Base-by-base conservation (phyloP, 805 yeast genomes). In the Phaffomyces thermotolerans region DNA sequence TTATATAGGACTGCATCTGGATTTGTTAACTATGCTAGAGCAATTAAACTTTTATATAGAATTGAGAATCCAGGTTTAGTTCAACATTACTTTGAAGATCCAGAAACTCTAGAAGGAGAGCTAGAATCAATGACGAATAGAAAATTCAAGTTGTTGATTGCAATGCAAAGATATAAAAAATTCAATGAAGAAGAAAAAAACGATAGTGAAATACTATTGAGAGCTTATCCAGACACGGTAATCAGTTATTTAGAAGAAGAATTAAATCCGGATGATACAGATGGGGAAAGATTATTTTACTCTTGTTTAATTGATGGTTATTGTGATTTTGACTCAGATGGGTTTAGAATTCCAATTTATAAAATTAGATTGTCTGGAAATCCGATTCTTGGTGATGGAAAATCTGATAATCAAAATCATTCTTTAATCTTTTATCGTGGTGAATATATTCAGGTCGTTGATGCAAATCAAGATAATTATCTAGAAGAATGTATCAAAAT, bases 391-490 rank as follows among this genome's bases (percentile, higher is more conserved):
- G 98, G 98, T 24, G 98, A 91, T 64, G 98, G 98, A 31, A 91
- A 91, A 61, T 82, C 96, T 14, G 98, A 91, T 61, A 91, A 91
- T 61, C 98, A 91, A 65, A 91, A 91, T 58, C 85, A 85, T 60
- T 79, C 95, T 2, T 60, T 91, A 34, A 80, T 90, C 13, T 91
- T 85, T 64, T 82, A 84, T 61, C 76, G 98, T 44, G 98, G 98
- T 20, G 98, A 91, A 58, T 90, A 89, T 59, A 82, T 91, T 51
- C 97, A 91, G 67, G 89, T 90, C 3, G 80, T 91, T 46, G 98
- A 91, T 71, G 96, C 98, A 1, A 91, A 91, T 55, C 98, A 91
- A 66, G 98, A 91, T 61, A 91, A 91, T 60, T 91, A 91, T 58
- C 64, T 91, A 27, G 98, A 91, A 62, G 98, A 91, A 63, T 91